Base-by-base conservation (phyloP, 352 stramenopile species). In the Phytophthora palmivora region DNA sequence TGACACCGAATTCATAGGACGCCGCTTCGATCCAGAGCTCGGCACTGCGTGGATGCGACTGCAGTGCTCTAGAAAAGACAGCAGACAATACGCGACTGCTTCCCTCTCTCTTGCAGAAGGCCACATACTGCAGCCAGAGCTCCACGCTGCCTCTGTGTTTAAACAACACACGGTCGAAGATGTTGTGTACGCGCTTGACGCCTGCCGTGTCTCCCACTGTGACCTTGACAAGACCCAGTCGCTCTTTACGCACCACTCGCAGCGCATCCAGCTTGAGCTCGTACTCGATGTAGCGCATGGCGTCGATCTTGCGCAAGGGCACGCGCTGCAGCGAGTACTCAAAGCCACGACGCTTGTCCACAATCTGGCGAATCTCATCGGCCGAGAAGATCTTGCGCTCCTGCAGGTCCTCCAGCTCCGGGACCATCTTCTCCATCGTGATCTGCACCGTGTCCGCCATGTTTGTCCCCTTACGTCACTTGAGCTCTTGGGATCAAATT, bases 381-480 rank as follows among this genome's bases (percentile, higher is more conserved):
- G 84, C 49, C 16, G 75, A 81, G 63, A 97, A 97, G 64, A 98
- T 65, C 47, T 92, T 89, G 53, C 86, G 82, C 32, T 87, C 70
- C 73, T 96, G 86, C 46, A 98, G 79, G 49, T 98, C 93, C 72
- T 98, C 92, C 49, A 98, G 91, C 74, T 97, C 93, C 48, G 90
- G 88, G 62, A 98, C 89, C 90, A 97, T 98, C 63, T 94, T 89
- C 76, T 98, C 93, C 85, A 98, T 95, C 59, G 91, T 70, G 54
- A 96, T 84, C 72, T 98, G 92, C 65, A 98, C 92, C 49, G 79
- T 92, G 76, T 98, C 93, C 70, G 92, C 93, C 93, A 98, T 98
- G 54, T 19, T 48, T 42, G 56, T 26, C 18, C 12, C 22, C 16
- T 16, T 38, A 10, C 49, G 30, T 58, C 30, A 28, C 21, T 49